Evolutionary conservation across 768 basidiomycete species (phyloP).

Genomic region (Lentinula detonsa): DNA sequence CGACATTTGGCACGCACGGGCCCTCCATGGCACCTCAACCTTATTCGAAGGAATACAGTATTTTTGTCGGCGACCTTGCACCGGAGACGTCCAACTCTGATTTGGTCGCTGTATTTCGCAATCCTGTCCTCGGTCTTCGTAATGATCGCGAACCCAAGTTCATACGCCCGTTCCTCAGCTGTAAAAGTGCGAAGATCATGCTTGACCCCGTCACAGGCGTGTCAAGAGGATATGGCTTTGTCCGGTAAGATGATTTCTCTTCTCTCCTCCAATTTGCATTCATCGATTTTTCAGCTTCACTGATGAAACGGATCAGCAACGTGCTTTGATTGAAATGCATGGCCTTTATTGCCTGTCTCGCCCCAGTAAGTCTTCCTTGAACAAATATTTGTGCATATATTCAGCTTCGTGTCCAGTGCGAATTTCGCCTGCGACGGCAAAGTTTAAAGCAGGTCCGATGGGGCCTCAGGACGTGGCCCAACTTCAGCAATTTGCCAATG

Average conservation of each 20-base stretch:
- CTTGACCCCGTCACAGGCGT: slow-evolving; percentile 85
- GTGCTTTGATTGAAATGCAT: slow-evolving; percentile 89
- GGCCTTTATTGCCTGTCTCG: slow-evolving; percentile 85
- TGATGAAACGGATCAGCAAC: slow-evolving; percentile 82
- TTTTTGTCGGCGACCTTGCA: slow-evolving; percentile 92
- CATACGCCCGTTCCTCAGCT: slow-evolving; percentile 83
- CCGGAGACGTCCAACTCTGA: slow-evolving; percentile 94
- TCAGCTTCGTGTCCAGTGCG: slow-evolving; percentile 54
- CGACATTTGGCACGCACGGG: background rate
- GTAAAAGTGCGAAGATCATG: slow-evolving; percentile 96
- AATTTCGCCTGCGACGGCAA: slow-evolving; percentile 85
- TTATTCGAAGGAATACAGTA: slow-evolving; percentile 83
- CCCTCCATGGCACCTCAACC: slow-evolving; percentile 29
- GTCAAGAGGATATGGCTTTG: slow-evolving; percentile 89
- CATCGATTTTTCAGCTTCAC: slow-evolving; percentile 55
- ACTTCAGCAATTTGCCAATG: slow-evolving; percentile 24
- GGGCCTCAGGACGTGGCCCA: slow-evolving; percentile 40
- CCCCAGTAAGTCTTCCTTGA: slow-evolving; percentile 57
- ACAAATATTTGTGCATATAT: slow-evolving; percentile 22
- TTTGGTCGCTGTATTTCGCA: slow-evolving; percentile 88
- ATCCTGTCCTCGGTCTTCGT: slow-evolving; percentile 79
- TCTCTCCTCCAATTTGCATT: background rate
- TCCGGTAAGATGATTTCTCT: slow-evolving; percentile 46
- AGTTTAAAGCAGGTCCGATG: slow-evolving; percentile 59
- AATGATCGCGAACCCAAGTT: slow-evolving; percentile 86